These are phyloP conservation scores for Linnemannia elongata DNA, from an alignment of 192 early-diverging fungal genomes.

Conservation along the genomic window DNA sequence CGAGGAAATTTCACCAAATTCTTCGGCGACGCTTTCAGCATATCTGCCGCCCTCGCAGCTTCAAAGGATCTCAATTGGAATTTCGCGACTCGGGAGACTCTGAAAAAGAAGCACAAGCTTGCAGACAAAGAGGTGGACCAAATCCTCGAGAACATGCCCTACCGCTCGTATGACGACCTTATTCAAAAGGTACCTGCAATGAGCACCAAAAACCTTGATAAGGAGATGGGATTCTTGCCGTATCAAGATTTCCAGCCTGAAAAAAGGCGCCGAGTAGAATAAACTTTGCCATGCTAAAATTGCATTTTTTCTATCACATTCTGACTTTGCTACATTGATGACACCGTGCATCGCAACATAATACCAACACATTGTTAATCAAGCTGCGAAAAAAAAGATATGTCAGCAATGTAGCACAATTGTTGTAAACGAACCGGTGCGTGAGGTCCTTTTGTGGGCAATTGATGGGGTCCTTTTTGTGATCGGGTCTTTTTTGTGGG, in stretches of 20 bases:
- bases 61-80: conserved; percentile 19
- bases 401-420: no score
- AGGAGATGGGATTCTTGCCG: conserved; percentile 23
- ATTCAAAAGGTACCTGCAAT: conserved; percentile 15
- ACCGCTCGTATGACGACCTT: conserved; percentile 21
- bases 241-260: neutral
- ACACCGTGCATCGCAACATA: no score
- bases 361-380: no score
- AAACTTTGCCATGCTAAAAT: neutral
- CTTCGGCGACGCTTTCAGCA: conserved; percentile 15
- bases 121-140: conserved; percentile 6
- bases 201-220: neutral
- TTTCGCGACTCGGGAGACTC: conserved; percentile 11
- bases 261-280: conserved; percentile 2
- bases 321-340: no score
- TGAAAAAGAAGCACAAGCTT: conserved; percentile 10
- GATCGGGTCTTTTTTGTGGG: no score
- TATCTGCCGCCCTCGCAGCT: conserved; percentile 2
- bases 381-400: no score
- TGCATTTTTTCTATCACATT: no score
- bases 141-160: conserved; percentile 18
- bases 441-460: no score
- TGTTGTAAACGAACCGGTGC: no score
- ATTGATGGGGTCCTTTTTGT: no score
- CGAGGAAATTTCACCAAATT: conserved; percentile 11